Evolutionary conservation across 2,329 filamentous ascomycete genomes (phyloP), one percentile per base, ranked within the genome.

Genomic region (Trichophaea hybrida): DNA sequence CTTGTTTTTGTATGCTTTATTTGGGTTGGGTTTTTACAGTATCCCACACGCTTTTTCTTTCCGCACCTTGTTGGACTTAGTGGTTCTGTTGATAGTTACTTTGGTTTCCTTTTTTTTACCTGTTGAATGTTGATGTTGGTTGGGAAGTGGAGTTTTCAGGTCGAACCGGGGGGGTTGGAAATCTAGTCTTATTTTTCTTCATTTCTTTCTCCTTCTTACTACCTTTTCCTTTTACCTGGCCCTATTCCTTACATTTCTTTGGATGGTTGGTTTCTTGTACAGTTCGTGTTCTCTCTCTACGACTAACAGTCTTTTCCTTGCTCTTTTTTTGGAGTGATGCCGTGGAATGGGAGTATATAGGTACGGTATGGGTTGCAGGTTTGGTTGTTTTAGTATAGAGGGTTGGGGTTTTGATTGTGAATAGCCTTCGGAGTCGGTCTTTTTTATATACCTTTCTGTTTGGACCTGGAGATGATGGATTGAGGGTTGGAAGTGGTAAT

Each of bases 151-250:
- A 15, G n/a, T 43, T 24, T 24, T 24, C 24, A 24, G 24, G 24
- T 24, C 24, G 24, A 3, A 3, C 24, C 24, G 24, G 24, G 24
- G 24, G 24, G 24, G 24, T 24, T 24, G 24, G 24, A 24, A 24
- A 24, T 24, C 24, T 24, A 24, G 24, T 24, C 24, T 24, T n/a
- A n/a, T 7, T 10, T 10, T 43, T 4, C 1, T 43, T 43, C 4
- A 1, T 15, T 43, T 43, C 38, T 43, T 4, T 15, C 4, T 43
- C n/a, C 4, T 15, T 1, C n/a, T 15, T 1, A 12, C 57, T 53
- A 56, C 59, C 52, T 57, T 61, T 63, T 55, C 59, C 56, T 61
- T 59, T 61, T 59, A 56, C 58, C 53, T 61, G 50, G 46, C 43
- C 33, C 55, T 55, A 37, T 48, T 59, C 48, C 58, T 63, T 56